A percentile compares a stretch with the other conserved stretches of the same genome.
Evolutionary conservation across 352 stramenopile species (phyloP).

Genomic region (Phytophthora lateralis): DNA sequence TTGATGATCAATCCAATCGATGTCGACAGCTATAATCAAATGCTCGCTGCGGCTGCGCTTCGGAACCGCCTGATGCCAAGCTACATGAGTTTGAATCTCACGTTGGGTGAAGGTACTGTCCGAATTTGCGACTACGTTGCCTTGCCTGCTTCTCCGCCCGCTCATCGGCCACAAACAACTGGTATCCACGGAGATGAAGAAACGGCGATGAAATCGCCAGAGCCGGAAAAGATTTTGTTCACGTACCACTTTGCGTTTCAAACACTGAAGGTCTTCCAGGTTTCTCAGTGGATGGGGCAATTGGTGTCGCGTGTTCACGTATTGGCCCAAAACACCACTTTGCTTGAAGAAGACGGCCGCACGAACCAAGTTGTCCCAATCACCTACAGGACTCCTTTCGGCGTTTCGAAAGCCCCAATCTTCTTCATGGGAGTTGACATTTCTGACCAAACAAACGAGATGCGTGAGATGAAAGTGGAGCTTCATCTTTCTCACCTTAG

Average conservation of each 20-base stretch:
- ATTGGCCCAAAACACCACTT: conserved; percentile 67
- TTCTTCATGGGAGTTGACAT: conserved; percentile 86
- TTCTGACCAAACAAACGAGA: conserved; percentile 82
- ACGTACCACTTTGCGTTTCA: conserved; percentile 82
- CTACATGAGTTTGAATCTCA: conserved; percentile 79
- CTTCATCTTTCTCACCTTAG: conserved; percentile 87
- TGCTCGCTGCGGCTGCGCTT: conserved; percentile 55
- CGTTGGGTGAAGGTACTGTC: conserved; percentile 62
- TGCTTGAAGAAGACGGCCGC: conserved; percentile 70
- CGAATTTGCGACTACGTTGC: conserved; percentile 61
- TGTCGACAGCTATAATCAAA: conserved; percentile 80
- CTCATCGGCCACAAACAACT: conserved; percentile 11
- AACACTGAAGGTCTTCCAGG: conserved; percentile 80
- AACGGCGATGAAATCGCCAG: not conserved
- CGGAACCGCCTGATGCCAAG: conserved; percentile 66
- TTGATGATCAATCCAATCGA: conserved; percentile 90
- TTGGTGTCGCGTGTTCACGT: conserved; percentile 80
- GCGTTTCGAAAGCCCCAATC: conserved; percentile 71
- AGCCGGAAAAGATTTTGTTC: conserved; percentile 43
- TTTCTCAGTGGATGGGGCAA: conserved; percentile 89
- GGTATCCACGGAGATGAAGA: conserved; percentile 5
- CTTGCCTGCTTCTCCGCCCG: conserved; percentile 9
- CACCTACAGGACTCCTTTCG: conserved; percentile 84
- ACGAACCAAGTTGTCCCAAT: conserved; percentile 59
- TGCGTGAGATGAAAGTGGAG: conserved; percentile 89